Conservation (phyloP, 768 basidiomycete genomes). For the Mycena belliarum region DNA sequence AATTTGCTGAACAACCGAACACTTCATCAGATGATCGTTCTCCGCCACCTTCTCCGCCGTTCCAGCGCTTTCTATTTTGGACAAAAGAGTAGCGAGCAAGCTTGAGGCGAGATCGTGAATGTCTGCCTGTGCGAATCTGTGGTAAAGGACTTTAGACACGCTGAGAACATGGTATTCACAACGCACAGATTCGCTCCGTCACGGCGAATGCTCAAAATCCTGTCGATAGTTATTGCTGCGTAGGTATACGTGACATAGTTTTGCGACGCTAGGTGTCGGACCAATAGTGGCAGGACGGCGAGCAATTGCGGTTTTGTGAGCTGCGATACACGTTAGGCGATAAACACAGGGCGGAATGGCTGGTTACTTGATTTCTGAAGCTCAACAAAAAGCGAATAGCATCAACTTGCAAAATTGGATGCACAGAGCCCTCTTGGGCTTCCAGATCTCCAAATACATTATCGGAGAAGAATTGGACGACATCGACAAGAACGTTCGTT, state of each 20-base stretch:
- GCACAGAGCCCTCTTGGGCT: conserved; percentile 63
- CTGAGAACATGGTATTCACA: not conserved
- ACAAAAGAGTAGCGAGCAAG: conserved; percentile 70
- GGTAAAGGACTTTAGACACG: not conserved
- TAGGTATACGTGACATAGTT: conserved; percentile 96
- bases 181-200: conserved; percentile 72
- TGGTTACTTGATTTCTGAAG: conserved; percentile 88
- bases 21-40: conserved; percentile 98
- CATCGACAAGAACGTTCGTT: conserved; percentile 87
- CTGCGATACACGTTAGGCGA: conserved; percentile 36
- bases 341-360: not conserved
- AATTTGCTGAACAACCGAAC: conserved; percentile 30
- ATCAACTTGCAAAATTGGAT: conserved; percentile 93
- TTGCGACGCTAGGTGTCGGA: conserved; percentile 75
- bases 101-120: conserved; percentile 80
- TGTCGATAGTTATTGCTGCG: conserved; percentile 97
- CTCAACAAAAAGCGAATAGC: conserved; percentile 94
- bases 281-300: conserved; percentile 84
- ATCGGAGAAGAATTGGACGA: conserved; percentile 94
- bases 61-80: conserved; percentile 74
- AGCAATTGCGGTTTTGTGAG: conserved; percentile 92
- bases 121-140: conserved; percentile 85
- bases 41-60: conserved; percentile 93
- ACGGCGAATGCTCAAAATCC: conserved; percentile 88
- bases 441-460: conserved; percentile 87